Evolutionary conservation across 306 rosid species (phyloP).

Genomic region (Mucuna pruriens): DNA sequence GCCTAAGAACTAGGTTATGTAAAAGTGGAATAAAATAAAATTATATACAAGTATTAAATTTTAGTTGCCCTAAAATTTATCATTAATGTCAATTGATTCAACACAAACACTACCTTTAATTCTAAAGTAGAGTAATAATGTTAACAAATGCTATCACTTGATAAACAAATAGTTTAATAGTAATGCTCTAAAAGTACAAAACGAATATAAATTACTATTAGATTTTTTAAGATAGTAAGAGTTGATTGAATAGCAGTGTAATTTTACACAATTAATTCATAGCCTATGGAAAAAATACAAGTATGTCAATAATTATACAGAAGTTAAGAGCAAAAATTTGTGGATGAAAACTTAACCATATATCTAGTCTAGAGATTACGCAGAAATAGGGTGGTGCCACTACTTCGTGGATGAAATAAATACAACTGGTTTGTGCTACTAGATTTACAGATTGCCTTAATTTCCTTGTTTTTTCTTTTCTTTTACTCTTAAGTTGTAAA

Average conservation of each 20-base stretch:
- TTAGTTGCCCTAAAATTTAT: not conserved
- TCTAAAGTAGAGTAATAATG: not conserved
- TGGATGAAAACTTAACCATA: no score
- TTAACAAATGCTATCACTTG: not conserved
- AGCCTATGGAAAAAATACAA: no score
- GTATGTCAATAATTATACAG: no score
- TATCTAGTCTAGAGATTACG: no score
- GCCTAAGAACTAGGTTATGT: not conserved
- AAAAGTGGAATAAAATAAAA: not conserved
- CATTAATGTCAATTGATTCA: not conserved
- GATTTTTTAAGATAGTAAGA: no score
- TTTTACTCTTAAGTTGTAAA: not conserved
- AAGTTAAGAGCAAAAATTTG: no score
- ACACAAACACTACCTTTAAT: not conserved
- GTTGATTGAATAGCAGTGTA: no score
- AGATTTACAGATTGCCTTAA: conserved; percentile 9
- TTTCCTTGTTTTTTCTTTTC: not conserved
- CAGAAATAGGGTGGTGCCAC: no score
- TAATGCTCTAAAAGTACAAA: no score
- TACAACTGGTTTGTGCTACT: not conserved
- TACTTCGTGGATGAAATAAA: not conserved
- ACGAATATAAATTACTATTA: no score
- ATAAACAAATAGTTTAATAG: not conserved
- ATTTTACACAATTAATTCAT: no score
- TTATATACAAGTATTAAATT: not conserved